Conservation (phyloP, 257 asterid genomes). For the Solanum boliviense region DNA sequence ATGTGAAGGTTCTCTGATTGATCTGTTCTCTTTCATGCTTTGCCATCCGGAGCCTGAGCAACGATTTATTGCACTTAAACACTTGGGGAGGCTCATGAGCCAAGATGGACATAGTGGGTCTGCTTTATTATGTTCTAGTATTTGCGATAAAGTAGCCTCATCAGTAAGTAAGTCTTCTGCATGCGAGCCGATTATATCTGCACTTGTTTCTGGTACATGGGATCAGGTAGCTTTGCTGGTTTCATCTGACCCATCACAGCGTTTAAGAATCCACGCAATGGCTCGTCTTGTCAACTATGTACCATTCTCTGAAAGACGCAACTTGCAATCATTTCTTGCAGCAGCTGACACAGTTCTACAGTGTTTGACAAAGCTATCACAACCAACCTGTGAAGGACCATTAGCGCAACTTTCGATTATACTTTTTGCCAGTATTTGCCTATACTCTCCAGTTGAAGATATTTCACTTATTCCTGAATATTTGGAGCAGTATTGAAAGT, state of each 20-base stretch:
- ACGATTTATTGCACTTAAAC: conserved; percentile 74
- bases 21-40: conserved; percentile 59
- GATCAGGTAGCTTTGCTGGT: conserved; percentile 70
- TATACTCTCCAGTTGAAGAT: conserved; percentile 77
- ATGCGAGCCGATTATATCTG: conserved; percentile 35
- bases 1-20: conserved; percentile 48
- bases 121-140: conserved; percentile 21
- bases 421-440: conserved; percentile 69
- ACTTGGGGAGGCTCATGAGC: conserved; percentile 65
- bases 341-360: conserved; percentile 72
- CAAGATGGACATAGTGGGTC: conserved; percentile 42
- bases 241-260: conserved; percentile 67
- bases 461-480: conserved; percentile 68
- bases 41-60: conserved; percentile 96
- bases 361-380: conserved; percentile 52
- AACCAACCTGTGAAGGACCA: conserved; percentile 59
- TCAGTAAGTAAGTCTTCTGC: conserved; percentile 27
- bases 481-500: conserved; percentile 78
- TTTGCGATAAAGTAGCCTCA: conserved; percentile 19
- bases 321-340: conserved; percentile 69
- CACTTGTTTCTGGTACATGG: conserved; percentile 71
- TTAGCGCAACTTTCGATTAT: conserved; percentile 62
- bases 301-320: conserved; percentile 57
- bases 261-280: conserved; percentile 58
- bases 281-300: conserved; percentile 63